Conservation (phyloP, 1,284 basidiomycete species). For the Lentinula novae-zelandiae region DNA sequence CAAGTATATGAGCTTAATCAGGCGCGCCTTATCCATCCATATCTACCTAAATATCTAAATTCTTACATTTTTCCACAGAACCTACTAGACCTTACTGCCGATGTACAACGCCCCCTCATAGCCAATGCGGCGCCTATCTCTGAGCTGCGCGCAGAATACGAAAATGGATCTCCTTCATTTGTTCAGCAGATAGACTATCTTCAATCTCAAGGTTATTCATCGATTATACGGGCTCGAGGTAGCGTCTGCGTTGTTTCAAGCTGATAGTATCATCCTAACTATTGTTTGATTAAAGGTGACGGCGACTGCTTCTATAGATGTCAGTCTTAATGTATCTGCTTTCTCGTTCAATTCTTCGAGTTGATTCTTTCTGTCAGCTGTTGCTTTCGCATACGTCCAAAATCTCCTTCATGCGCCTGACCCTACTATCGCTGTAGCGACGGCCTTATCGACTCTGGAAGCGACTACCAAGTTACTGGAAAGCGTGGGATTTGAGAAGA, state of each 20-base stretch:
- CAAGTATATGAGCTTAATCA: slow-evolving; percentile 18
- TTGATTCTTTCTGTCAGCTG: slow-evolving; percentile 46
- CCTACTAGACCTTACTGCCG: slow-evolving; percentile 43
- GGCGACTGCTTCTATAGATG: slow-evolving; percentile 82
- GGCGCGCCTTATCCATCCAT: background rate
- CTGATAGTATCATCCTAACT: background rate
- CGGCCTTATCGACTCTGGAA: slow-evolving; percentile 51
- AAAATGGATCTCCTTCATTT: slow-evolving; percentile 53
- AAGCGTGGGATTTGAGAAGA: slow-evolving; percentile 60
- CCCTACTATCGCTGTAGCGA: slow-evolving; percentile 42
- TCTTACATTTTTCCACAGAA: slow-evolving; percentile 27
- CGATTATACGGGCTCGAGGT: slow-evolving; percentile 68
- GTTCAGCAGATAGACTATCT: slow-evolving; percentile 67
- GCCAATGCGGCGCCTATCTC: slow-evolving; percentile 44
- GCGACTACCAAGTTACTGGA: slow-evolving; percentile 52
- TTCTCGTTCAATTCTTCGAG: slow-evolving; percentile 14
- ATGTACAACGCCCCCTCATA: slow-evolving; percentile 49
- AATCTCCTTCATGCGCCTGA: slow-evolving; percentile 46
- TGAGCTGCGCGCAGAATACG: slow-evolving; percentile 61
- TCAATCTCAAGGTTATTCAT: slow-evolving; percentile 50
- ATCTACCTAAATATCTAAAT: background rate
- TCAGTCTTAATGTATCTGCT: slow-evolving; percentile 27
- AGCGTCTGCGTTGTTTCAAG: slow-evolving; percentile 14
- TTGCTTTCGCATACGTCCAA: slow-evolving; percentile 67
- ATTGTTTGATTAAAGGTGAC: slow-evolving; percentile 44